Evolutionary conservation across 1,284 basidiomycete genomes (phyloP).

Genomic region (Boletus semigastroideus): DNA sequence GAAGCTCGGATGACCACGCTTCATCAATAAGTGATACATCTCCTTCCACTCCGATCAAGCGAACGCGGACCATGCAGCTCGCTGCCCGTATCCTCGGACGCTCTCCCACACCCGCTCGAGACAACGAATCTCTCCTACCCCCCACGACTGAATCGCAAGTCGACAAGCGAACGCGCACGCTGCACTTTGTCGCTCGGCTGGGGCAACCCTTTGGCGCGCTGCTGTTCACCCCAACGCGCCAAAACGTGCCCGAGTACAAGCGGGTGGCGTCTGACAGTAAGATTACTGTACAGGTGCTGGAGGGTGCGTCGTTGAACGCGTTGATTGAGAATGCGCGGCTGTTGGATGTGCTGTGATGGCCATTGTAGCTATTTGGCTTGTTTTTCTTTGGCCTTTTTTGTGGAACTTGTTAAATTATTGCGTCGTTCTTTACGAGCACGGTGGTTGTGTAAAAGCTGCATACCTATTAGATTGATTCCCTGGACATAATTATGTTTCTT

Average conservation of each 20-base stretch:
- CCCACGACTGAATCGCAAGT: not conserved
- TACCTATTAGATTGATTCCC: too few relatives aligned
- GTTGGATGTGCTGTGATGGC: slow-evolving; percentile 6
- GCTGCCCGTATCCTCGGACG: not conserved
- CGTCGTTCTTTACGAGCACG: too few relatives aligned
- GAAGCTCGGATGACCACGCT: not conserved
- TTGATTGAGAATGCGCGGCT: not conserved
- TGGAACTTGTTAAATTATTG: not conserved
- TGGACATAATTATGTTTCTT: too few relatives aligned
- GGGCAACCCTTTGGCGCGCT: slow-evolving; percentile 8
- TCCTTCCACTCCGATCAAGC: not conserved
- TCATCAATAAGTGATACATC: not conserved
- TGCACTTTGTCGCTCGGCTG: slow-evolving; percentile 2
- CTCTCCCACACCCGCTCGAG: not conserved
- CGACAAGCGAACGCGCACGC: not conserved
- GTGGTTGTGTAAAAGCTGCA: too few relatives aligned
- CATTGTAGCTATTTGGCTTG: too few relatives aligned
- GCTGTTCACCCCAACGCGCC: slow-evolving; percentile 4
- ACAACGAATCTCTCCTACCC: not conserved
- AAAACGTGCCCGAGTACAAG: not conserved
- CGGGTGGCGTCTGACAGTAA: slow-evolving; percentile 1
- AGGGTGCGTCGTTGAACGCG: not conserved
- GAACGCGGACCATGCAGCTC: not conserved
- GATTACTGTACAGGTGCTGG: not conserved
- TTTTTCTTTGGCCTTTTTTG: not conserved